Conservation (phyloP, 1,284 basidiomycete species). For the Tilletia indica region DNA sequence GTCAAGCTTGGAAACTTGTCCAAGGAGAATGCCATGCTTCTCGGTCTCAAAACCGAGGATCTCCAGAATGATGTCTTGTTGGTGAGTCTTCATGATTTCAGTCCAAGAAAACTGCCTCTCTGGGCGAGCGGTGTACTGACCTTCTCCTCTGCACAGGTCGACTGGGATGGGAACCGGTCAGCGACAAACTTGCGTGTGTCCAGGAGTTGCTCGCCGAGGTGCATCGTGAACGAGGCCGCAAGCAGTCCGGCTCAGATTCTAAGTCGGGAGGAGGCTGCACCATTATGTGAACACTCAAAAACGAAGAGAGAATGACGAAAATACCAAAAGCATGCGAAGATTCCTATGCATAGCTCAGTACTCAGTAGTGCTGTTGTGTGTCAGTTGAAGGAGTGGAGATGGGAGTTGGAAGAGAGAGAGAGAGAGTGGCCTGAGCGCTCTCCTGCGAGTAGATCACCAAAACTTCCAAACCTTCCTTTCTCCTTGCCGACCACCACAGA, state of each 20-base stretch:
- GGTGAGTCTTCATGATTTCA: not conserved
- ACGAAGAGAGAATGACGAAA: no score
- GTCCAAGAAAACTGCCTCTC: no score
- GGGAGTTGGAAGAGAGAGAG: no score
- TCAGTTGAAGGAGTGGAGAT: no score
- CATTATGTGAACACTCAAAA: not conserved
- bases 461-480: no score
- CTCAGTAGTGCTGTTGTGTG: no score
- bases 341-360: no score
- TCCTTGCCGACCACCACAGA: no score
- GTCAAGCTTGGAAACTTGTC: conserved; percentile 1
- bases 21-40: not conserved
- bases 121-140: no score
- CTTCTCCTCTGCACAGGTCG: not conserved
- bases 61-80: conserved; percentile 5
- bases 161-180: conserved; percentile 12
- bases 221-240: not conserved
- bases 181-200: not conserved
- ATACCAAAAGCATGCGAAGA: no score
- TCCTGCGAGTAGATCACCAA: no score
- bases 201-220: conserved; percentile 9
- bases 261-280: conserved; percentile 9
- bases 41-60: not conserved
- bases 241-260: not conserved
- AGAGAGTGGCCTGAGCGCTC: no score